Percentiles rank a stretch among this genome's conserved stretches.
Conservation (phyloP, 345 rosid genomes). For the Reutealis trisperma region DNA sequence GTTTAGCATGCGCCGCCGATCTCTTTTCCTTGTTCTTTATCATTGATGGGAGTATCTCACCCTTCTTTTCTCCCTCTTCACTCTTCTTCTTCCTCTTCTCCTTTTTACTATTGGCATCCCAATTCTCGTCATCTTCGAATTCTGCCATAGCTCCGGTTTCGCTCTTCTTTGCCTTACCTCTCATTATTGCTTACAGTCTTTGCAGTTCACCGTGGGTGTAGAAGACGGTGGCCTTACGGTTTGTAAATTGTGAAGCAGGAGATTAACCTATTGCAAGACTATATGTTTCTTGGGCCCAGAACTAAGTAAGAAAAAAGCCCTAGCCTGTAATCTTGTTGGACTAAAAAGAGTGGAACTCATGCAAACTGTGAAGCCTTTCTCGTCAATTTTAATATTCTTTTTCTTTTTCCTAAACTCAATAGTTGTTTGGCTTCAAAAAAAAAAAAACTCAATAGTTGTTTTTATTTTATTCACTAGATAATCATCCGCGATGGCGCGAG, state of each 20-base stretch:
- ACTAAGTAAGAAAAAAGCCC: not conserved
- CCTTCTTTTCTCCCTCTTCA: conserved; percentile 17
- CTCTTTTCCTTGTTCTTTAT: conserved; percentile 95
- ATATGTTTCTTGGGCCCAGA: not conserved
- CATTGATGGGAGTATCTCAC: conserved; percentile 76
- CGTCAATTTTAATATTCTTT: too few species aligned
- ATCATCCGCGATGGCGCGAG: too few species aligned
- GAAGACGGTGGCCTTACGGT: conserved; percentile 4
- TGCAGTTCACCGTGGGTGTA: not conserved
- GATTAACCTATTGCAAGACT: not conserved
- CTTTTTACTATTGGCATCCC: not conserved
- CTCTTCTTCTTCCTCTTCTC: conserved; percentile 28
- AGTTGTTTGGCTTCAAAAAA: too few species aligned
- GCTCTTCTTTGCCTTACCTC: conserved; percentile 1
- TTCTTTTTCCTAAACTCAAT: too few species aligned
- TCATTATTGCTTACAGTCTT: conserved; percentile 6
- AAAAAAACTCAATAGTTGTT: too few species aligned
- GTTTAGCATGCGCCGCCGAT: conserved; percentile 71
- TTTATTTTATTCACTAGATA: too few species aligned
- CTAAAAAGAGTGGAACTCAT: too few species aligned
- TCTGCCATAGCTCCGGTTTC: not conserved
- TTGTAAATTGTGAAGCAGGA: not conserved
- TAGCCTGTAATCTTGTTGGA: not conserved
- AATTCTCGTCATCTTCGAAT: not conserved
- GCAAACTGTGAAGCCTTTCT: too few species aligned